These are phyloP conservation scores for Nitzschia putrida DNA, from an alignment of 108 stramenopile species.

Conservation along the genomic window DNA sequence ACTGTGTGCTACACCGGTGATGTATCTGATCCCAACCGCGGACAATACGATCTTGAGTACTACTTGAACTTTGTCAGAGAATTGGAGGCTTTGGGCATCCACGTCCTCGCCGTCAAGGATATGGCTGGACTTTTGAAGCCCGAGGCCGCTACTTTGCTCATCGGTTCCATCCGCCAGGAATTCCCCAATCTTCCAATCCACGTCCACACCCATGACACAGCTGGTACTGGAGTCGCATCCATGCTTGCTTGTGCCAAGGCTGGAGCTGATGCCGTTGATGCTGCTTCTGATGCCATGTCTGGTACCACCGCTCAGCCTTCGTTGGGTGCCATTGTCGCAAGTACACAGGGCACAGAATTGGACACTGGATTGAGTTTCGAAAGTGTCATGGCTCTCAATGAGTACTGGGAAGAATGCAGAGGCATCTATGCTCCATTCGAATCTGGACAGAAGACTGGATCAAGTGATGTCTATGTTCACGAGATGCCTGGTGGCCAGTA, in stretches of 20 bases:
- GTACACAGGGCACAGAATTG: conserved; percentile 71
- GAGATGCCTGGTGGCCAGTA: conserved; percentile 99
- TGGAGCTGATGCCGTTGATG: conserved; percentile 96
- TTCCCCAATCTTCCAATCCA: conserved; percentile 90
- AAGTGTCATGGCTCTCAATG: conserved; percentile 74
- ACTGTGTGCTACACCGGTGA: conserved; percentile 98
- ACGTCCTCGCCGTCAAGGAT: conserved; percentile 95
- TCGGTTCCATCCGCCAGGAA: conserved; percentile 81
- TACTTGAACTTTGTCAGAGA: conserved; percentile 87
- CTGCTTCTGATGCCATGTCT: conserved; percentile 90
- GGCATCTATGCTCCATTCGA: conserved; percentile 96
- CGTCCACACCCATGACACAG: conserved; percentile 95
- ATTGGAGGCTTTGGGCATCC: conserved; percentile 79
- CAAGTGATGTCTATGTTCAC: conserved; percentile 91
- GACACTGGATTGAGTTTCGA: conserved; percentile 87
- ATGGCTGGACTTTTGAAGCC: conserved; percentile 98
- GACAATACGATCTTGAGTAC: conserved; percentile 91
- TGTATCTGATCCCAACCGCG: conserved; percentile 79
- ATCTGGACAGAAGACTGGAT: conserved; percentile 93
- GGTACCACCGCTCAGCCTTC: conserved; percentile 95
- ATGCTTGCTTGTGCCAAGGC: conserved; percentile 92
- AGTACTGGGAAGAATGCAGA: conserved; percentile 94
- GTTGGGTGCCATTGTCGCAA: conserved; percentile 91
- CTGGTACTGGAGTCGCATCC: conserved; percentile 94
- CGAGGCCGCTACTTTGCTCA: conserved; percentile 77